Percentiles rank a stretch among this genome's conserved stretches.
Evolutionary conservation across 257 asterid genomes (phyloP).

Genomic region (Phtheirospermum japonicum): DNA sequence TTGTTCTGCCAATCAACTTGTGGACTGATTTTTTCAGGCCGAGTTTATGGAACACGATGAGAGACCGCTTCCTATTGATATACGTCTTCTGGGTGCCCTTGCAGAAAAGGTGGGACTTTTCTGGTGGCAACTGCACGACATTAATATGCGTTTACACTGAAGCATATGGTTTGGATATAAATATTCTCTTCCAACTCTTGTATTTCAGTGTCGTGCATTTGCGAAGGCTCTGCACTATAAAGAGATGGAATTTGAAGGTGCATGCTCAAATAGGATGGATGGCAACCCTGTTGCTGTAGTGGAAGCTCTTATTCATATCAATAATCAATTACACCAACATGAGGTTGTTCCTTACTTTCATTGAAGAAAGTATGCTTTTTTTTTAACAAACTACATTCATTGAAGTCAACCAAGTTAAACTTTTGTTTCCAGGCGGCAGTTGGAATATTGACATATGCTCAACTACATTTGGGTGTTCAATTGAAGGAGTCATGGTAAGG

Average conservation of each 20-base stretch:
- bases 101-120: constrained; percentile 75
- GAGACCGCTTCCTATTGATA: constrained; percentile 96
- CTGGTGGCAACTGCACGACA: constrained; percentile 22
- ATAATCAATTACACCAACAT: constrained; percentile 94
- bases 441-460: constrained; percentile 95
- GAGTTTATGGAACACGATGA: constrained; percentile 99
- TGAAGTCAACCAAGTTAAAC: constrained; percentile 23
- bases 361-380: constrained; percentile 16
- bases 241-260: constrained; percentile 98
- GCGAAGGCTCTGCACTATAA: constrained; percentile 98
- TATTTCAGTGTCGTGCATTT: constrained; percentile 91
- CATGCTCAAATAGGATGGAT: constrained; percentile 80
- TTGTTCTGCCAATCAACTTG: constrained; percentile 27
- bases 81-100: constrained; percentile 97
- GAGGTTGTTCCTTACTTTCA: constrained; percentile 57
- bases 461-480: constrained; percentile 85
- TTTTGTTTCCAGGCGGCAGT: constrained; percentile 81
- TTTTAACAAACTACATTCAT: constrained; percentile 16
- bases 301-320: constrained; percentile 95
- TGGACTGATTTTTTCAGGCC: constrained; percentile 58
- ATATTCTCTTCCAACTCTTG: constrained; percentile 26
- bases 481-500: constrained; percentile 95
- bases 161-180: constrained; percentile 3
- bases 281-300: constrained; percentile 95
- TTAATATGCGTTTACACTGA: constrained; percentile 10